A percentile compares a stretch with the other conserved stretches of the same genome.
Conservation (phyloP, 306 rosid species). For the Cicer chorassanicum region DNA sequence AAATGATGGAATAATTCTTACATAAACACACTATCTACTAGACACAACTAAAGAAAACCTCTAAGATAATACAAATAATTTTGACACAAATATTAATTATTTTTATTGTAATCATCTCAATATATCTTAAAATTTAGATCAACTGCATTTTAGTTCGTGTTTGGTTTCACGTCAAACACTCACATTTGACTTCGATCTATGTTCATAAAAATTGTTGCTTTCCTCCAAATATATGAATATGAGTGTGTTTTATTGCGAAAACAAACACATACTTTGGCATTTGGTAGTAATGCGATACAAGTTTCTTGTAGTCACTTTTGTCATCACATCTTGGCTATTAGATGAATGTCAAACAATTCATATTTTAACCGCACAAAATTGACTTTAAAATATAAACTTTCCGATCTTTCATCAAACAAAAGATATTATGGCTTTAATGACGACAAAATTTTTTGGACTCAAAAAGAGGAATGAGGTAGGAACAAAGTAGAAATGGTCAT, state of each 20-base stretch:
- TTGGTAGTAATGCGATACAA: background rate
- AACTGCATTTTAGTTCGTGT: background rate
- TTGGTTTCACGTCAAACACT: background rate
- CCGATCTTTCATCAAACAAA: background rate
- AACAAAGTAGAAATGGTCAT: constrained; percentile 14
- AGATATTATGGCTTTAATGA: background rate
- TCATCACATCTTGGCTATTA: background rate
- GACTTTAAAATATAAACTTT: background rate
- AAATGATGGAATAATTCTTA: background rate
- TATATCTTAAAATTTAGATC: background rate
- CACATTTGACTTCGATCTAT: background rate
- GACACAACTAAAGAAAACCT: background rate
- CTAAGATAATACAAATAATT: background rate
- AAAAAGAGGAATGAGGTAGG: background rate
- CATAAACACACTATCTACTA: background rate
- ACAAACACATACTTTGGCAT: background rate
- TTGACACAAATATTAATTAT: background rate
- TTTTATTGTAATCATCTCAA: background rate
- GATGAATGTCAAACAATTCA: background rate
- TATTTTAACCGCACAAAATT: background rate
- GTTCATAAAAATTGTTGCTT: background rate
- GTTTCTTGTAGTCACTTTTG: background rate
- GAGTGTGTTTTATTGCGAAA: background rate
- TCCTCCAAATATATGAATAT: background rate
- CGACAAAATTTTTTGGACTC: background rate